Conservation (phyloP, 306 rosid genomes). For the Calophaca sinica region DNA sequence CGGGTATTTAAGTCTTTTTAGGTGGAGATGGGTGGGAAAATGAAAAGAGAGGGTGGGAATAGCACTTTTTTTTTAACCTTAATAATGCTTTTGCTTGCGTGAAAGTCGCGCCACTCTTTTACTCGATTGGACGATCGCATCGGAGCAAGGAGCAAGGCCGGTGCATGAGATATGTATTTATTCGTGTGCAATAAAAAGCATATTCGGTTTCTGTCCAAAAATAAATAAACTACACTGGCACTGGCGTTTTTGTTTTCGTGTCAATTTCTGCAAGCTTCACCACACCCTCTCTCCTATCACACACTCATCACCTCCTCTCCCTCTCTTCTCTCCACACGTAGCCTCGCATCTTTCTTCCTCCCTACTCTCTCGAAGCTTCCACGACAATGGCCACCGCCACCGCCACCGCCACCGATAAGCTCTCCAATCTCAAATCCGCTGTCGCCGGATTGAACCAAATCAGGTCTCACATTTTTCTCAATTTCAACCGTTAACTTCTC, state of each 20-base stretch:
- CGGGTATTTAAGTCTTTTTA: no score
- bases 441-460: slow-evolving; percentile 77
- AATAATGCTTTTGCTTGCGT: slow-evolving; percentile 44
- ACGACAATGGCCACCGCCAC: slow-evolving; percentile 68
- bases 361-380: slow-evolving; percentile 39
- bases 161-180: background rate
- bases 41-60: no score
- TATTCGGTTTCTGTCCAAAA: slow-evolving; percentile 14
- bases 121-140: slow-evolving; percentile 19
- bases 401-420: slow-evolving; percentile 50
- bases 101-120: slow-evolving; percentile 56
- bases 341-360: background rate
- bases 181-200: slow-evolving; percentile 3
- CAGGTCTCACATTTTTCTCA: slow-evolving; percentile 58
- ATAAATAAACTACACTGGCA: background rate
- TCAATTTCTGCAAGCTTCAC: background rate
- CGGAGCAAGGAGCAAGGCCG: background rate
- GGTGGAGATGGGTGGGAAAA: no score
- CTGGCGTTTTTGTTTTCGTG: slow-evolving; percentile 12
- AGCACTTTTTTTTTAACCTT: no score
- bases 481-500: background rate
- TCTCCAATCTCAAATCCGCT: slow-evolving; percentile 69
- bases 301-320: slow-evolving; percentile 12
- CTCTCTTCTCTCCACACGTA: background rate
- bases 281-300: slow-evolving; percentile 6